A percentile compares a stretch with the other conserved stretches of the same genome.
phyloP scores from a whole-genome alignment of 2,329 filamentous ascomycete genomes.

The Penicillium palitans region DNA sequence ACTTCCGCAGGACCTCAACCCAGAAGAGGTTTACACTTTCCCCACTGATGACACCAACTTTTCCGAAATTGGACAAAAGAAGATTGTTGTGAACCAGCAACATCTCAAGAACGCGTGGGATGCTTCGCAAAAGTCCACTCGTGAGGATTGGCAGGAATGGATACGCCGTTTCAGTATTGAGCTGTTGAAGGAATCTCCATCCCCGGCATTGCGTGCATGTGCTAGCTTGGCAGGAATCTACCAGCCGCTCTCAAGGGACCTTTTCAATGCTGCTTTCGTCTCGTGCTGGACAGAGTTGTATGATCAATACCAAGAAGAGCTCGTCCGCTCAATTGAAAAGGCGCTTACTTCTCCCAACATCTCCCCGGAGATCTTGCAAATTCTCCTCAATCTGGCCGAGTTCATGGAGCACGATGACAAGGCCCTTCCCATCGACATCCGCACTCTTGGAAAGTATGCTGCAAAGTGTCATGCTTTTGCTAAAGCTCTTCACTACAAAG shows the following conservation, averaged over 20 bases:
- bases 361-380: constrained; percentile 89
- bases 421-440: constrained; percentile 93
- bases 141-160: constrained; percentile 99
- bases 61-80: constrained; percentile 84
- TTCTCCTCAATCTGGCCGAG: constrained; percentile 92
- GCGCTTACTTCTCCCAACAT: constrained; percentile 95
- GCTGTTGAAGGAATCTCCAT: constrained; percentile 89
- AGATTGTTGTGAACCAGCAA: constrained; percentile 94
- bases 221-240: constrained; percentile 89
- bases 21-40: constrained; percentile 76
- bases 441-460: constrained; percentile 89
- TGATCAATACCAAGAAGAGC: constrained; percentile 93
- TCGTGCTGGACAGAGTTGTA: constrained; percentile 99
- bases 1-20: constrained; percentile 90
- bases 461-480: constrained; percentile 97
- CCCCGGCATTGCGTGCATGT: constrained; percentile 90
- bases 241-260: constrained; percentile 81
- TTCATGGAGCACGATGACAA: constrained; percentile 99
- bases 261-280: constrained; percentile 99
- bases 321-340: constrained; percentile 92
- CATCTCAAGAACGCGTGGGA: constrained; percentile 98
- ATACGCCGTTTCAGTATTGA: constrained; percentile 95
- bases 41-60: constrained; percentile 77
- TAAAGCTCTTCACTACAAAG: constrained; percentile 98
- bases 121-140: constrained; percentile 91